Base-by-base conservation (phyloP, 2,329 filamentous ascomycete genomes). In the Massarina eburnea region DNA sequence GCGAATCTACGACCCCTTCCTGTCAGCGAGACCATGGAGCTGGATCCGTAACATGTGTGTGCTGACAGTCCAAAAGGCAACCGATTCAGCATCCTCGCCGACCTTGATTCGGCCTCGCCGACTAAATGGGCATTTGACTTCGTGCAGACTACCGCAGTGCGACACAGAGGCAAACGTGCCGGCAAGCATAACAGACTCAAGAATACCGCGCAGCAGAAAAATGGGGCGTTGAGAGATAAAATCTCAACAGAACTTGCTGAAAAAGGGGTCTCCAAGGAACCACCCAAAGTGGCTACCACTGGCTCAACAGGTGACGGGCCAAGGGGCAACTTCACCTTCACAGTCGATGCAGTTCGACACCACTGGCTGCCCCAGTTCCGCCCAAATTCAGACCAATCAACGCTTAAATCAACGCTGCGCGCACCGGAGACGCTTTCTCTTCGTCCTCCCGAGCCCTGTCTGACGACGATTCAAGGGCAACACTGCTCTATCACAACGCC, bases 1-100 rank as follows among this genome's bases (percentile, higher is more conserved):
- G 5, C 12, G 12, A 8, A 26, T 12, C 24, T 12, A 7, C 24
- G 24, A 26, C 7, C 27, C 27, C 27, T 30, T 30, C 27, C 9
- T 30, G 27, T 30, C 5, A 30, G 27, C n/a, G 7, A 14, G 9
- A 5, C 27, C 9, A 8, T 30, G 12, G 12, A 14, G 27, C 27
- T 30, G 12, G 12, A 14, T 14, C 12, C 5, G 12, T 8, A 6
- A 8, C n/a, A 8, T 14, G n/a, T 14, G 12, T 8, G 12, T 30
- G n/a, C n/a, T 30, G 27, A 30, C 12, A 6, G 9, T 30, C n/a
- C 39, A 39, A 10, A 42, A 68, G 64, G 46, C n/a, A 67, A 66
- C 27, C 61, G 50, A 4, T 65, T 67, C 46, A 60, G 59, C 33
- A 38, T 64, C 21, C 51, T 66, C 17, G 57, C 58, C 10, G 56